A percentile compares a stretch with the other conserved stretches of the same genome.
These are phyloP conservation scores for Colletotrichum ledebouriae DNA, from an alignment of 2,329 filamentous ascomycete species.

Conservation along the genomic window DNA sequence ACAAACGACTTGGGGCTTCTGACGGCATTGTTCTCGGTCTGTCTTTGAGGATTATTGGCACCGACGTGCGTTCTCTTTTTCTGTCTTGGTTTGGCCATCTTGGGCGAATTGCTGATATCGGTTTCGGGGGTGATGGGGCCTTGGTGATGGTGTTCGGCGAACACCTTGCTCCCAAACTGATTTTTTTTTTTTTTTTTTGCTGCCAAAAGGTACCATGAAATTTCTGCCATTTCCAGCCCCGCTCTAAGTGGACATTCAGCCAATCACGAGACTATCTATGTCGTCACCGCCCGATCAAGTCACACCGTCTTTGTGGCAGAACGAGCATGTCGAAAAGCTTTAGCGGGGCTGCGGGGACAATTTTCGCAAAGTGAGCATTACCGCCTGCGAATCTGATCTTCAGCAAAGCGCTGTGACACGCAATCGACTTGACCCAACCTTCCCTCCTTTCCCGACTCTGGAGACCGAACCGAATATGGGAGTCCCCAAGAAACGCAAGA, in stretches of 20 bases:
- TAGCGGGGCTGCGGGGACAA: slow-evolving; percentile 27
- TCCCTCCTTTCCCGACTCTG: background rate
- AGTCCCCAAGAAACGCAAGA: slow-evolving; percentile 26
- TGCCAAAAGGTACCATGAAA: slow-evolving; percentile 26
- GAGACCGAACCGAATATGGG: slow-evolving; percentile 17
- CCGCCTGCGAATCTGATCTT: background rate
- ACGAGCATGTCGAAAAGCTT: slow-evolving; percentile 34
- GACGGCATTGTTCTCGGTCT: slow-evolving; percentile 69
- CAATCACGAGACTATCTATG: background rate
- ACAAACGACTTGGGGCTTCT: slow-evolving; percentile 96
- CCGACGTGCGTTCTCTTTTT: slow-evolving; percentile 92
- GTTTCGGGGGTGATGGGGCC: slow-evolving; percentile 34
- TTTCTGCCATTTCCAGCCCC: too few relatives aligned
- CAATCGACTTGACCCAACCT: background rate
- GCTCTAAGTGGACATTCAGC: background rate
- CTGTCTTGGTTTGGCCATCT: slow-evolving; percentile 83
- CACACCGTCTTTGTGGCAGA: background rate
- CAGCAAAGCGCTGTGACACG: background rate
- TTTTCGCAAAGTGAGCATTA: slow-evolving; percentile 13
- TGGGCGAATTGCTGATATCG: slow-evolving; percentile 40
- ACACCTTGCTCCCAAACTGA: slow-evolving; percentile 13
- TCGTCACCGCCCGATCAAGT: background rate
- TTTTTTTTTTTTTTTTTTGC: slow-evolving; percentile 39
- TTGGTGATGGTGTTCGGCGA: background rate
- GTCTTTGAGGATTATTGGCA: slow-evolving; percentile 69